Conservation (phyloP, 306 rosid species). For the Cajanus cajan region DNA sequence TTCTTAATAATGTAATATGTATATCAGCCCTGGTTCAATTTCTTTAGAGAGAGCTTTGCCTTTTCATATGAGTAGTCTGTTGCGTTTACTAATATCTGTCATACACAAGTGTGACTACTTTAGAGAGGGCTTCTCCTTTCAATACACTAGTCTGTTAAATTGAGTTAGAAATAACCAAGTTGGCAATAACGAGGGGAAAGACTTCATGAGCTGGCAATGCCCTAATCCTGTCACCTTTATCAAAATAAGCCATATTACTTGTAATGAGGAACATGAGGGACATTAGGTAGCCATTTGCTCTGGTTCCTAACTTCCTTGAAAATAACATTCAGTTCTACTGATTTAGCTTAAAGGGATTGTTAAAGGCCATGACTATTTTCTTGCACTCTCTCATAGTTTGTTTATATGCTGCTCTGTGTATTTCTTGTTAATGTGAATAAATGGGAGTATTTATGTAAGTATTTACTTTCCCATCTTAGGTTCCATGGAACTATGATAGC, state of each 20-base stretch:
- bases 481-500: slow-evolving; percentile 92
- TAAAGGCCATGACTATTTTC: background rate
- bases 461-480: slow-evolving; percentile 44
- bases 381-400: background rate
- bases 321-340: background rate
- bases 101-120: background rate
- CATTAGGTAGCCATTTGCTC: background rate
- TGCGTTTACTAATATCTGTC: background rate
- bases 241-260: background rate
- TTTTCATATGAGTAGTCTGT: background rate
- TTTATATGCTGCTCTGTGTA: background rate
- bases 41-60: background rate
- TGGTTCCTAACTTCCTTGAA: slow-evolving; percentile 10
- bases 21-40: background rate
- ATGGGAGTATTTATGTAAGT: background rate
- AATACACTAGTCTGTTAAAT: background rate
- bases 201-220: background rate
- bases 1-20: background rate
- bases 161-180: slow-evolving; percentile 2
- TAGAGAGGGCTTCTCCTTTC: background rate
- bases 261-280: background rate
- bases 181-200: background rate
- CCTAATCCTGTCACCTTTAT: background rate
- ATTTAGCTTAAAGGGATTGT: background rate
- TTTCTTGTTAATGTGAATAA: slow-evolving; percentile 2